phyloP scores from a whole-genome alignment of 1,284 basidiomycete genomes.

The Phylloboletellus chloephorus region DNA sequence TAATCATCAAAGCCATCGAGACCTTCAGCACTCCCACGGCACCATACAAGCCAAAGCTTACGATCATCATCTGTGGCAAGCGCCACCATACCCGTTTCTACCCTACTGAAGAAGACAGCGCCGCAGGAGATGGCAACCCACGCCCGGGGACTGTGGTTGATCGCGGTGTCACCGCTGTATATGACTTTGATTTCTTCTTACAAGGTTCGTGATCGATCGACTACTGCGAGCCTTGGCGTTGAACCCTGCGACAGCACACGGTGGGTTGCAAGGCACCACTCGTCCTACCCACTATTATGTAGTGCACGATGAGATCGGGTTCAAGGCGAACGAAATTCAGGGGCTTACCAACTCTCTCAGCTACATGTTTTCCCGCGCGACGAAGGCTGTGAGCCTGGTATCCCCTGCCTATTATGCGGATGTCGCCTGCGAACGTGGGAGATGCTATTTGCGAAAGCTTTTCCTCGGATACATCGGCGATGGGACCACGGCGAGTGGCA shows the following conservation, averaged over 20 bases:
- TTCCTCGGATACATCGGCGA: conserved; percentile 43
- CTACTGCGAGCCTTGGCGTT: neutral
- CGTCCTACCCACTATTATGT: conserved; percentile 76
- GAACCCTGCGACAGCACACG: conserved; percentile 44
- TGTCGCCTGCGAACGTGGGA: conserved; percentile 71
- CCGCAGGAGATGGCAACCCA: conserved; percentile 65
- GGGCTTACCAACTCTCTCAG: conserved; percentile 57
- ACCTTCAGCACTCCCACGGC: conserved; percentile 43
- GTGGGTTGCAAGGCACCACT: conserved; percentile 61
- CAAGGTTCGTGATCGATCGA: conserved; percentile 39
- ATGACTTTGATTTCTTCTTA: conserved; percentile 76
- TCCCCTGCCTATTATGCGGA: conserved; percentile 77
- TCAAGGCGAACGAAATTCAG: conserved; percentile 66
- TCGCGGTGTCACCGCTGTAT: conserved; percentile 65
- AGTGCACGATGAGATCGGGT: conserved; percentile 66
- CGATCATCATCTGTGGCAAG: conserved; percentile 76
- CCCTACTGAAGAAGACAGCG: conserved; percentile 55
- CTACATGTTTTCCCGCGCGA: conserved; percentile 75
- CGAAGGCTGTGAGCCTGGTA: conserved; percentile 73
- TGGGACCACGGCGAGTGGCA: conserved; percentile 31
- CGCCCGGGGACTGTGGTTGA: conserved; percentile 75
- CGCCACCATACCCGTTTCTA: conserved; percentile 82
- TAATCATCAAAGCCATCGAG: conserved; percentile 56
- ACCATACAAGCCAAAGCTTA: conserved; percentile 61
- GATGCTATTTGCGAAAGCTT: conserved; percentile 69